Base-by-base conservation (phyloP, 2,329 filamentous ascomycete species). In the Xenoacremonium recifei region DNA sequence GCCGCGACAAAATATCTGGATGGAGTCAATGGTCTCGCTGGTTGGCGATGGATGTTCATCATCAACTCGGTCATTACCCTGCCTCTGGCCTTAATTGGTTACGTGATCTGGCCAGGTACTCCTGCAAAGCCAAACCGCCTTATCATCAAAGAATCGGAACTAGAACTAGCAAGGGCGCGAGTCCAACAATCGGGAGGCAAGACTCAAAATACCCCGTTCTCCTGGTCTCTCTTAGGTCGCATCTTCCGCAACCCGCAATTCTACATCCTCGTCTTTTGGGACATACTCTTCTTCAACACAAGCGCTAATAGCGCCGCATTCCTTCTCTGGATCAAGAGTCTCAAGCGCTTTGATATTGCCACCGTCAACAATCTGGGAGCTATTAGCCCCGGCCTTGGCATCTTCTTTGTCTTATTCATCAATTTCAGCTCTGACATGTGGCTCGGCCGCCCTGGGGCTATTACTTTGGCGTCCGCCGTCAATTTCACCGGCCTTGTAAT, bases 341-440 rank as follows among this genome's bases (percentile, higher is more conserved):
- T 51, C 9, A 37, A 37, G 4, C 41, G 47, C 3, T 51, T 47
- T 13, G 42, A 46, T 9, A 45, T 37, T 4, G 43, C 42, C 6
- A 48, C 25, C 4, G 20, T 51, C 12, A 51, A 51, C 32, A 41
- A 51, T 3, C 36, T 52, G 5, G 49, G 42, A 25, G 45, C 48
- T 3, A 52, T 52, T 21, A 48, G 47, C 11, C 49, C 49, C 1
- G 48, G 45, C 4, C 35, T 52, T 7, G 49, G 49, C 5, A 52
- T 52, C 17, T 52, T 52, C 31, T 52, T 50, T 21, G 48, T 50
- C 4, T 32, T 52, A 0, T 52, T 52, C 20, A 50, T 52, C 30
- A 47, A 49, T 39, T 47, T 51, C 23, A 43, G 44, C 21, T 63
- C 57, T n/a, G 56, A 52, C 32, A 47, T 52, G 2, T 50, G 39